Evolutionary conservation across 306 rosid genomes (phyloP), one percentile per base, ranked within the genome.

Genomic region (Cicer pinnatifidum): DNA sequence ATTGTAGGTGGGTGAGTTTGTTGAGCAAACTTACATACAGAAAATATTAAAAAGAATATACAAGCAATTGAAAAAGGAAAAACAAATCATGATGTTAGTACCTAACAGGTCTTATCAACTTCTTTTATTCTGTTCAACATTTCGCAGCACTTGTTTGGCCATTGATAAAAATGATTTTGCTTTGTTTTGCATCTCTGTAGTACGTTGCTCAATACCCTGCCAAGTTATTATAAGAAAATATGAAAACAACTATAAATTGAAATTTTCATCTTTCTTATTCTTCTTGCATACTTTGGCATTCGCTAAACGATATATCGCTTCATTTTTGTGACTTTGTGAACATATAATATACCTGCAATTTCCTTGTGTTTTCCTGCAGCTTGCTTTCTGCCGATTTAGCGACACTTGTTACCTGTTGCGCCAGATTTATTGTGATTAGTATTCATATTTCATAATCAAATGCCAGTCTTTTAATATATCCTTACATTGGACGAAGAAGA

Each of bases 91-190:
- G 8, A 52, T 39, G 16, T 33, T n/a, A 45, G 11, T 60, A 37
- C 56, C 45, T 16, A 10, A 56, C 9, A 7, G 19, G 20, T 46
- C 50, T 83, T 64, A 72, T 70, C 82, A 80, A 73, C 79, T 73
- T 75, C 73, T 86, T 63, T 48, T 85, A 9, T 84, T 88, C 11
- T 83, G 91, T 84, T 89, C 90, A 52, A 88, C 73, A 12, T 84
- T 88, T 85, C 46, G 84, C 39, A 89, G 87, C 73, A 91, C 81
- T 69, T 89, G 90, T 16, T 83, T 90, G 50, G 96, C 98, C 88
- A 89, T 72, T 57, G 94, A 84, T 67, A 96, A 94, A 79, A 91
- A 91, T 52, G 98, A 89, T 71, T 72, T 83, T 43, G 98, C 98
- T 35, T 81, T 83, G 78, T 89, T 92, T 82, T 91, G 90, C 90